A percentile compares a stretch with the other conserved stretches of the same genome.
Conservation (phyloP, 1,139 yeast genomes). For the Geotrichum klebahnii region DNA sequence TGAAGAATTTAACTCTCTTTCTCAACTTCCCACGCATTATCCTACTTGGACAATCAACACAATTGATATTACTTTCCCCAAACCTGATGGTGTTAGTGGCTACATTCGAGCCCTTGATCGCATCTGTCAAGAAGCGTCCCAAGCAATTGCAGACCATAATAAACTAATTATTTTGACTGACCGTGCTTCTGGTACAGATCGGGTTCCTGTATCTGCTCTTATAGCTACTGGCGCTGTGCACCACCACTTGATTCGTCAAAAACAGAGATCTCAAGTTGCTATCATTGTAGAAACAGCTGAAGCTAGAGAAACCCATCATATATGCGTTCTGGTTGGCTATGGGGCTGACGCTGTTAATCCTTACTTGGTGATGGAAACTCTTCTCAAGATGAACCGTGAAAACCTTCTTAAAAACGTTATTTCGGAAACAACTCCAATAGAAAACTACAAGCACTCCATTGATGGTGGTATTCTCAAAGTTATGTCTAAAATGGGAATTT, state of each 20-base stretch:
- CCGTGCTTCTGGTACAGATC: slow-evolving; percentile 52
- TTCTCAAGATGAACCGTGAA: slow-evolving; percentile 78
- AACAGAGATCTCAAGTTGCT: slow-evolving; percentile 94
- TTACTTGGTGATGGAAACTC: slow-evolving; percentile 86
- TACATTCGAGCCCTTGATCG: slow-evolving; percentile 80
- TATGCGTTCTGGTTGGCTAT: slow-evolving; percentile 89
- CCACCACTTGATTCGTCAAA: slow-evolving; percentile 91
- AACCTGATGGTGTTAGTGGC: slow-evolving; percentile 77
- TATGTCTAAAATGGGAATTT: slow-evolving; percentile 99
- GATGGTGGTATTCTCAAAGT: slow-evolving; percentile 92
- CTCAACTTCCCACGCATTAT: slow-evolving; percentile 64
- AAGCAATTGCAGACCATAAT: slow-evolving; percentile 71
- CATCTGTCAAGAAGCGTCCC: slow-evolving; percentile 80
- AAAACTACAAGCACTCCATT: slow-evolving; percentile 74
- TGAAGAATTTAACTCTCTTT: slow-evolving; percentile 68
- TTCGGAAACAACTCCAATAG: slow-evolving; percentile 56
- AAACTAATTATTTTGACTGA: slow-evolving; percentile 78
- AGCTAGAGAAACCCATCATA: slow-evolving; percentile 95
- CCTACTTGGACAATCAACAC: slow-evolving; percentile 81
- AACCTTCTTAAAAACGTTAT: slow-evolving; percentile 59
- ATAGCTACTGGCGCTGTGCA: slow-evolving; percentile 95
- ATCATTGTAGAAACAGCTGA: slow-evolving; percentile 88
- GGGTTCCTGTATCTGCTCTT: slow-evolving; percentile 78
- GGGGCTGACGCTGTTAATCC: slow-evolving; percentile 97
- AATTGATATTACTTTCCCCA: slow-evolving; percentile 87